Evolutionary conservation across 2,329 filamentous ascomycete species (phyloP).

Genomic region (Boeremia exigua): DNA sequence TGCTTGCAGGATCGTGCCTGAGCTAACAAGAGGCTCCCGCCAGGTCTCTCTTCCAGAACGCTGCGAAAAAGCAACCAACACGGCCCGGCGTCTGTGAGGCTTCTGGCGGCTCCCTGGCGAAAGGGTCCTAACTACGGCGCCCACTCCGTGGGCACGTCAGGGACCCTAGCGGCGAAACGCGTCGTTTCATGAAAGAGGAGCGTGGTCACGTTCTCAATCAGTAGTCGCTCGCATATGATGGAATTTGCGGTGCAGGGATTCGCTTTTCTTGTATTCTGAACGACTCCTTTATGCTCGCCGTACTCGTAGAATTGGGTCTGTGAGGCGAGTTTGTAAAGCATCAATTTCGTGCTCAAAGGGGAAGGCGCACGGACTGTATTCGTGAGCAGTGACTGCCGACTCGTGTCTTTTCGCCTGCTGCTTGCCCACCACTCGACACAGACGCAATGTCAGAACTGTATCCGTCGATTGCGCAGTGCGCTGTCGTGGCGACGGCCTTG

Average conservation of each 20-base stretch:
- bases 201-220: constrained; percentile 10
- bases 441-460: constrained; percentile 75
- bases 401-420: constrained; percentile 27
- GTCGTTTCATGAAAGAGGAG: constrained; percentile 6
- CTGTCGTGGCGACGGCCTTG: constrained; percentile 82
- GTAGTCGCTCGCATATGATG: neutral
- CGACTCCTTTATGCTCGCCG: neutral
- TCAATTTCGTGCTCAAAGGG: neutral
- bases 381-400: constrained; percentile 13
- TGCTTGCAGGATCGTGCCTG: constrained; percentile 28
- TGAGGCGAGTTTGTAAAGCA: neutral
- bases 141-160: constrained; percentile 17
- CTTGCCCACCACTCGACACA: constrained; percentile 30
- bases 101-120: constrained; percentile 10
- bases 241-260: neutral
- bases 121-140: constrained; percentile 27
- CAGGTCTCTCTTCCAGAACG: constrained; percentile 13
- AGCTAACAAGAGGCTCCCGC: constrained; percentile 21
- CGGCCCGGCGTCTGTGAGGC: constrained; percentile 19
- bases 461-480: constrained; percentile 88
- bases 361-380: constrained; percentile 24
- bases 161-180: constrained; percentile 21
- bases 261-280: too few relatives aligned
- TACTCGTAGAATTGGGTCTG: too few relatives aligned
- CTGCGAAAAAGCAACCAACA: constrained; percentile 7